A percentile compares a stretch with the other conserved stretches of the same genome.
Conservation (phyloP, 345 rosid species). For the Salix arbutifolia region DNA sequence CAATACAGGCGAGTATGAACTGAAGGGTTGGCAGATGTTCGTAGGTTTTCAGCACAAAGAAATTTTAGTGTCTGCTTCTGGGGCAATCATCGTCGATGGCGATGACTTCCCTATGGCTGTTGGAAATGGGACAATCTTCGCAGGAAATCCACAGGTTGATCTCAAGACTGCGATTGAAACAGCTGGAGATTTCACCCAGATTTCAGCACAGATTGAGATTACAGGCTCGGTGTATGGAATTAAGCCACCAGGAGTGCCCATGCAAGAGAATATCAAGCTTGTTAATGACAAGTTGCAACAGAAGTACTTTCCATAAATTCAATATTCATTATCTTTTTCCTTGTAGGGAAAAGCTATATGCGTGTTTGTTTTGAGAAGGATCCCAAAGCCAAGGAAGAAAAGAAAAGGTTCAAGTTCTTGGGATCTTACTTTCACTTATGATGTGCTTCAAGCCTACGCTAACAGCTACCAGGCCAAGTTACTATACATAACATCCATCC, state of each 20-base stretch:
- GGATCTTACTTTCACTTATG: slow-evolving; percentile 62
- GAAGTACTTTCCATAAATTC: not conserved
- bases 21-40: slow-evolving; percentile 69
- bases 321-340: not conserved
- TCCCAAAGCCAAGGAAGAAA: slow-evolving; percentile 50
- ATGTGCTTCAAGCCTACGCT: slow-evolving; percentile 57
- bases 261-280: slow-evolving; percentile 68
- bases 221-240: slow-evolving; percentile 76
- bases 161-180: slow-evolving; percentile 77
- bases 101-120: slow-evolving; percentile 58
- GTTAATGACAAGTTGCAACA: slow-evolving; percentile 26
- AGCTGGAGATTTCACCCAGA: slow-evolving; percentile 71
- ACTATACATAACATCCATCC: slow-evolving; percentile 73
- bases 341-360: slow-evolving; percentile 54
- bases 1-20: slow-evolving; percentile 60
- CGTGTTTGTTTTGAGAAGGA: slow-evolving; percentile 64
- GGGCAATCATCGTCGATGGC: slow-evolving; percentile 47
- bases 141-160: slow-evolving; percentile 51
- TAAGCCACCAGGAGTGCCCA: slow-evolving; percentile 45
- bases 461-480: slow-evolving; percentile 85
- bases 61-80: slow-evolving; percentile 53
- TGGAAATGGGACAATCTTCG: slow-evolving; percentile 65
- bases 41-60: slow-evolving; percentile 71
- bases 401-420: slow-evolving; percentile 49
- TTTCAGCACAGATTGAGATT: slow-evolving; percentile 49